A percentile compares a stretch with the other conserved stretches of the same genome.
Evolutionary conservation across 176 grass and related monocot genomes (phyloP).

Genomic region (Musa schizocarpa): DNA sequence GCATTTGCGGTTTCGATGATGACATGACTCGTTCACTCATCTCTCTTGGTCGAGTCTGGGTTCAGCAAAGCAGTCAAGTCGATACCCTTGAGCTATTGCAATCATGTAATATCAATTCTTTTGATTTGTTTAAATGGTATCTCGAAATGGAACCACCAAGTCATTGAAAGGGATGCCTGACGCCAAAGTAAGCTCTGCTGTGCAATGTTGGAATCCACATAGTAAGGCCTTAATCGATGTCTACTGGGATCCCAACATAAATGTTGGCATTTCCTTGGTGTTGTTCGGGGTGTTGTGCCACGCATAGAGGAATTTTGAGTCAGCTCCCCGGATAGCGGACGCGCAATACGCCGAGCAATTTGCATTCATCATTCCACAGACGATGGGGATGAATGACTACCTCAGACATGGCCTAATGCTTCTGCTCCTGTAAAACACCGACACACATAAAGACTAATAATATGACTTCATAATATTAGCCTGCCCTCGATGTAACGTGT

Average conservation of each 20-base stretch:
- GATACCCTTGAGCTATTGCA: too few relatives aligned
- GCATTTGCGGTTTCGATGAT: too few relatives aligned
- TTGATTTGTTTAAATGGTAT: too few relatives aligned
- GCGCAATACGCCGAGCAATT: too few relatives aligned
- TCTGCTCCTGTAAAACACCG: background rate
- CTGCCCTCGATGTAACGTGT: background rate
- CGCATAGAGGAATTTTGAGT: background rate
- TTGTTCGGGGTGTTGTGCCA: background rate
- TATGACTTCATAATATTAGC: background rate
- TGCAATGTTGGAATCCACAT: background rate
- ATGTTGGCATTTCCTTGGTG: background rate
- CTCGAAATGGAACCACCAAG: background rate
- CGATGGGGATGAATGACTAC: background rate
- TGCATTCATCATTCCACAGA: background rate
- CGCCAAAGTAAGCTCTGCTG: background rate
- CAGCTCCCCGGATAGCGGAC: background rate
- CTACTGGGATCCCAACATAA: constrained; percentile 1
- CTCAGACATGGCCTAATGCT: background rate
- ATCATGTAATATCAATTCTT: too few relatives aligned
- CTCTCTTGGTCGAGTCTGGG: too few relatives aligned
- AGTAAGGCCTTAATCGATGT: background rate
- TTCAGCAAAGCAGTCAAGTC: too few relatives aligned
- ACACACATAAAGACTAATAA: background rate
- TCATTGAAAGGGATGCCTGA: background rate
- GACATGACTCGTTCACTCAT: too few relatives aligned